Percentiles rank a stretch among this genome's conserved stretches.
phyloP scores from a whole-genome alignment of 108 stramenopile genomes.

The Fragilaria radians region DNA sequence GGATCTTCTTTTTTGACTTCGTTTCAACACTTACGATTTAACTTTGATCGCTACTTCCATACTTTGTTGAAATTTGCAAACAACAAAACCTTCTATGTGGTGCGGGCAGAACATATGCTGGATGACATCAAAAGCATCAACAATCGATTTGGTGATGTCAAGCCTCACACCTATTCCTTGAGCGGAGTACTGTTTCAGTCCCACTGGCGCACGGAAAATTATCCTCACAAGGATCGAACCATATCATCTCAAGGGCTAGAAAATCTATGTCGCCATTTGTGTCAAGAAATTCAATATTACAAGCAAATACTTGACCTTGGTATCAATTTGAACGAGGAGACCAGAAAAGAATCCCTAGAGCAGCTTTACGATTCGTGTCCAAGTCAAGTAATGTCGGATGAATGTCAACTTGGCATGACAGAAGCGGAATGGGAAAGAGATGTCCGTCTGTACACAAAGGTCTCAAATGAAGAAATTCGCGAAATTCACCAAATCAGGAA shows the following conservation, averaged over 20 bases:
- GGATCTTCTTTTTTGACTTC: neutral
- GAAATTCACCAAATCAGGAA: too few relatives aligned
- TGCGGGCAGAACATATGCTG: slow-evolving; percentile 34
- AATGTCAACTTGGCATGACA: slow-evolving; percentile 10
- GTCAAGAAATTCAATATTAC: slow-evolving; percentile 43
- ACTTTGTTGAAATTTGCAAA: neutral
- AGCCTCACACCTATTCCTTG: neutral
- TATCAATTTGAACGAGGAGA: slow-evolving; percentile 21
- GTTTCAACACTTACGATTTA: neutral
- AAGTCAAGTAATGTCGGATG: slow-evolving; percentile 14
- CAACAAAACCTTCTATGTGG: slow-evolving; percentile 19
- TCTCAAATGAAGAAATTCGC: too few relatives aligned
- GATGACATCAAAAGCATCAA: slow-evolving; percentile 36
- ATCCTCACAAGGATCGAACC: slow-evolving; percentile 20
- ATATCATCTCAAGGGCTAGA: slow-evolving; percentile 24
- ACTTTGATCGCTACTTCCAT: neutral
- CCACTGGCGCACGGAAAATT: neutral
- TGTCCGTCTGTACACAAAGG: too few relatives aligned
- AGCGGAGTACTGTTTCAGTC: neutral
- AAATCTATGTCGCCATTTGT: slow-evolving; percentile 26
- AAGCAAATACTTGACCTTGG: slow-evolving; percentile 22
- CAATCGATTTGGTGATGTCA: slow-evolving; percentile 13
- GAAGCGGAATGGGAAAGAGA: slow-evolving; percentile 4
- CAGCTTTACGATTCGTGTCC: slow-evolving; percentile 24
- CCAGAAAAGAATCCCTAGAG: slow-evolving; percentile 13